Conservation (phyloP, 2,329 filamentous ascomycete genomes). For the Colletotrichum cuscutae region DNA sequence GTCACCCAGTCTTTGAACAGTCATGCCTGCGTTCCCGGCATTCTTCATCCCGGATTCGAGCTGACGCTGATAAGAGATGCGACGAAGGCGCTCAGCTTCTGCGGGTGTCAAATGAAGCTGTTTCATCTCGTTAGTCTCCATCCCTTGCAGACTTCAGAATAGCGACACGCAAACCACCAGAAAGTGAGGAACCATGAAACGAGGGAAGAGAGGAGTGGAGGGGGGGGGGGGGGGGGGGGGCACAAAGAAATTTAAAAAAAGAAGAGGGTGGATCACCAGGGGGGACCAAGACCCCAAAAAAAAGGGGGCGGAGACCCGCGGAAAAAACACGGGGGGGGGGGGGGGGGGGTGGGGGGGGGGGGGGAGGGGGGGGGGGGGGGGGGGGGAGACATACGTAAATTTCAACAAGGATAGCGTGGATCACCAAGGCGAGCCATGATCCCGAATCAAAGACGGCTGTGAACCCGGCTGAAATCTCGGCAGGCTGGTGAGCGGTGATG, state of each 20-base stretch:
- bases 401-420: conserved; percentile 35
- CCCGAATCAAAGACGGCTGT: conserved; percentile 60
- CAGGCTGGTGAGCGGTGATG: conserved; percentile 40
- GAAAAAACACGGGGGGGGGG: too few relatives aligned
- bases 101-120: conserved; percentile 61
- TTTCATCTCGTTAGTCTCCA: not conserved
- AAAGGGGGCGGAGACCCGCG: too few relatives aligned
- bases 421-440: conserved; percentile 49
- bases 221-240: too few relatives aligned
- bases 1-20: conserved; percentile 52
- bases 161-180: conserved; percentile 28
- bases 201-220: not conserved
- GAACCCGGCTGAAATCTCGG: conserved; percentile 52
- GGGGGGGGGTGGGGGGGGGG: too few relatives aligned
- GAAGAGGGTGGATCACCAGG: too few relatives aligned
- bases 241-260: too few relatives aligned
- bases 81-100: conserved; percentile 60
- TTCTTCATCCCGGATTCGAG: conserved; percentile 60
- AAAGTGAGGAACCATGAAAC: conserved; percentile 1
- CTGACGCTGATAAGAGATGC: conserved; percentile 63
- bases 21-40: conserved; percentile 56
- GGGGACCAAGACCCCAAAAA: too few relatives aligned
- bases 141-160: not conserved
- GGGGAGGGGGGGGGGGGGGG: too few relatives aligned
- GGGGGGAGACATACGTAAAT: conserved; percentile 40